Evolutionary conservation across 768 basidiomycete genomes (phyloP), one percentile per base, ranked within the genome.

Genomic region (Mycena albidolilacea): DNA sequence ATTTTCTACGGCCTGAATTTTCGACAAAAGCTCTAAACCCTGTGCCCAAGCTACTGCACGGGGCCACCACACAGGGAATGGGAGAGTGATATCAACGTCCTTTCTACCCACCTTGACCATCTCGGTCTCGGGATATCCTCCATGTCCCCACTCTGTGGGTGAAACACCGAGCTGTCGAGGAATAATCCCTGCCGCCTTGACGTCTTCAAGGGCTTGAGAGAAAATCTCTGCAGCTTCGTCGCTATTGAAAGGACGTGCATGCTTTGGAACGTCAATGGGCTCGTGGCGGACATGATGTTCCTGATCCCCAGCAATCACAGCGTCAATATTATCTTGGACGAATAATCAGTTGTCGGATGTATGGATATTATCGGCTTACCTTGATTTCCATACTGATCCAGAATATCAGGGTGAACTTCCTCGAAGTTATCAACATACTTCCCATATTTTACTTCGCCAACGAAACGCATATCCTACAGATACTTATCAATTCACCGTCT

Each of bases 401-500:
- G 38, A 14, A 44, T 57, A 5, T 67, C 65, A 5, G 67, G 67
- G n/a, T 68, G 67, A 3, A 68, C 11, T 4, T 46, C 4, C 0
- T 68, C 46, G 21, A 68, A 68, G 19, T 59, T 43, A 39, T 68
- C 67, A 1, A 41, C 52, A 60, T 68, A 68, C 15, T 61, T 38
- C 14, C 67, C 67, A 14, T 68, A 55, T 35, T 59, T 68, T 2
- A 68, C 7, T 60, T 68, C 44, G 15, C 67, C 67, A n/a, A 68
- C 46, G 35, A 68, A 46, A 3, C 67, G 21, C 67, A 68, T 68
- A 21, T 68, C 67, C 67, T 68, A 67, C 6, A 43, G n/a, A 52
- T 12, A 38, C 41, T 23, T 73, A 78, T n/a, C 59, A 74, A n/a
- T 83, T 77, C 46, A 48, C 6, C 14, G 46, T 15, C 14, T 6